Conservation (phyloP, 1,284 basidiomycete genomes). For the Mycena sp. region DNA sequence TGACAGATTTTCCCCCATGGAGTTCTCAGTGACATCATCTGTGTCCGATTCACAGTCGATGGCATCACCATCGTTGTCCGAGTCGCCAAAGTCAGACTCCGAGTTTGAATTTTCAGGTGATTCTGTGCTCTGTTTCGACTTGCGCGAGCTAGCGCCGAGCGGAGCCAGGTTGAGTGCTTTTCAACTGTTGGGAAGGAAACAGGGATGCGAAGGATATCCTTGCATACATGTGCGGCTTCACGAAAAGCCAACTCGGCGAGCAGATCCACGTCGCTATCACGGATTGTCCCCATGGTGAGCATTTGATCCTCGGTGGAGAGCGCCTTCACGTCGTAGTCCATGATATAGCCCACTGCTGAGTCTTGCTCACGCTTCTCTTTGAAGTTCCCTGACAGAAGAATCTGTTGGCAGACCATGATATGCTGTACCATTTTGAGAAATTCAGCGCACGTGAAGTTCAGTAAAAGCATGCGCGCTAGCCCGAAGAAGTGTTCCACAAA, state of each 20-base stretch:
- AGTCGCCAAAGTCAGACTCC: not conserved
- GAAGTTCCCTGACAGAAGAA: conserved; percentile 26
- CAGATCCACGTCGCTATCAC: conserved; percentile 20
- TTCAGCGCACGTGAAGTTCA: conserved; percentile 39
- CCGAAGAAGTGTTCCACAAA: conserved; percentile 44
- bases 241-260: conserved; percentile 30
- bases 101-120: not conserved
- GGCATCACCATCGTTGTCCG: too few relatives aligned
- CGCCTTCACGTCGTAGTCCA: conserved; percentile 26
- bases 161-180: conserved; percentile 1
- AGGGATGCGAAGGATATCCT: conserved; percentile 27
- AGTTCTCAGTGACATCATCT: not conserved
- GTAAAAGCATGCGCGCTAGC: conserved; percentile 34
- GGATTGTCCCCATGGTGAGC: conserved; percentile 2
- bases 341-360: conserved; percentile 25
- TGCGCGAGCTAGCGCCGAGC: conserved; percentile 7
- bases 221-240: conserved; percentile 29
- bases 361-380: conserved; percentile 26
- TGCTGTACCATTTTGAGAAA: conserved; percentile 33
- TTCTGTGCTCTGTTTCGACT: too few relatives aligned
- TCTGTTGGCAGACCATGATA: conserved; percentile 28
- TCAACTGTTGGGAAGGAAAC: not conserved
- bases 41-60: too few relatives aligned
- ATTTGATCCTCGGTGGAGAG: conserved; percentile 14
- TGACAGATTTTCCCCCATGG: conserved; percentile 3